Base-by-base conservation (phyloP, 75 land plant genomes). In the Pinus albicaulis region DNA sequence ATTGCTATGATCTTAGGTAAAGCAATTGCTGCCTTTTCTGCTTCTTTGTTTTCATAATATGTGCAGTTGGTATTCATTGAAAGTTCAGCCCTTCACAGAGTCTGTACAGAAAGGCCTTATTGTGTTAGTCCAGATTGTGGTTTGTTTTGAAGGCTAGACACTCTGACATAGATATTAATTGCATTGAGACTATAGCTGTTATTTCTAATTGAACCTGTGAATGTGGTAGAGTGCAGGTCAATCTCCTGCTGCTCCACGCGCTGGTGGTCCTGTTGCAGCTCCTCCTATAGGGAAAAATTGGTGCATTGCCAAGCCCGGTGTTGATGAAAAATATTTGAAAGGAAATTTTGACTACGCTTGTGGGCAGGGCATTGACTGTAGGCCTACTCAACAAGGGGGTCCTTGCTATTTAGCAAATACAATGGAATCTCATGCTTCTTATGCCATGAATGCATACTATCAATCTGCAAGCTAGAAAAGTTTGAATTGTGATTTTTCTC, bases 401-500 rank as follows among this genome's bases (percentile, higher is more conserved):
- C 80, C 89, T 53, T 93, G 93, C 71, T 93, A 76, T 75, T 52
- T 68, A 57, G 91, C 95, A 66, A 86, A 88, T 79, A 90, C 85
- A 10, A 64, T 93, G 16, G 55, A 44, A n/a, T 80, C 91, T 22
- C 95, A 90, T 76, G 90, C 95, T 69, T 81, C 95, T 55, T 93
- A 85, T 76, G 93, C 91, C 58, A 90, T 90, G 90, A 93, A 90
- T 74, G 77, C 76, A 25, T 80, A 82, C 48, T 93, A 81, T 79
- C 95, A 93, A 83, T 59, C 73, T 17, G 31, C 86, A 55, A 86
- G 83, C 55, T 62, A 70, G 75, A 78, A 93, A 77, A 82, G 85
- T 28, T 93, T 87, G 93, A 83, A 88, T 71, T 93, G 95, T 72
- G 89, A 93, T 60, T 93, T 93, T 86, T 22, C 62, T 25, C 81